A percentile compares a stretch with the other conserved stretches of the same genome.
Conservation (phyloP, 2,329 filamentous ascomycete species). For the Trichophyton mentagrophytes region DNA sequence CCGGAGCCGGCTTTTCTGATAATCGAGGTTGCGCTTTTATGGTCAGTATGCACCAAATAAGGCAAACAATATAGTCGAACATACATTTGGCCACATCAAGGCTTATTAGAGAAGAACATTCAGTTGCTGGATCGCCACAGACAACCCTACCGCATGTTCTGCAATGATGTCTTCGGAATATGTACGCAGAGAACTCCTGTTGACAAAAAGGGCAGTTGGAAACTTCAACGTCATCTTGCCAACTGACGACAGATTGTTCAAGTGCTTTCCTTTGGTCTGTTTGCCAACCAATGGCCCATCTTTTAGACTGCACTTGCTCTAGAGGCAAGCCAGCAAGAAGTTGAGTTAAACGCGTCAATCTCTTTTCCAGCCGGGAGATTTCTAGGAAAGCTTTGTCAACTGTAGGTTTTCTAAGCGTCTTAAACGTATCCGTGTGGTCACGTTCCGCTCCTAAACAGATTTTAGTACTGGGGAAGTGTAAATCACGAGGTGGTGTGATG, state of each 20-base stretch:
- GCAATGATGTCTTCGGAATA: constrained; percentile 87
- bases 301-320: constrained; percentile 45
- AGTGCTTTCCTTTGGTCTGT: constrained; percentile 66
- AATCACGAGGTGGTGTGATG: neutral
- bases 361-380: constrained; percentile 77
- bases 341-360: constrained; percentile 78
- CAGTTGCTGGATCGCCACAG: constrained; percentile 73
- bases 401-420: constrained; percentile 55
- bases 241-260: constrained; percentile 85
- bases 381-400: constrained; percentile 81
- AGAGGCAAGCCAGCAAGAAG: constrained; percentile 63
- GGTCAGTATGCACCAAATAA: neutral
- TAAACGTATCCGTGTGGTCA: constrained; percentile 62
- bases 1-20: constrained; percentile 33
- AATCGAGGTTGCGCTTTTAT: constrained; percentile 17
- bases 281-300: constrained; percentile 47
- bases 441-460: constrained; percentile 43
- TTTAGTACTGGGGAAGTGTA: constrained; percentile 5
- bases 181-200: constrained; percentile 88
- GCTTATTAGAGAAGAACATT: constrained; percentile 71
- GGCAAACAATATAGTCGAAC: constrained; percentile 18
- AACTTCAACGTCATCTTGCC: constrained; percentile 83
- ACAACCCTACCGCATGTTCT: constrained; percentile 86
- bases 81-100: constrained; percentile 59
- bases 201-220: constrained; percentile 82